Percentiles rank a stretch among this genome's conserved stretches.
Conservation (phyloP, 345 rosid species). For the Populus simonii region DNA sequence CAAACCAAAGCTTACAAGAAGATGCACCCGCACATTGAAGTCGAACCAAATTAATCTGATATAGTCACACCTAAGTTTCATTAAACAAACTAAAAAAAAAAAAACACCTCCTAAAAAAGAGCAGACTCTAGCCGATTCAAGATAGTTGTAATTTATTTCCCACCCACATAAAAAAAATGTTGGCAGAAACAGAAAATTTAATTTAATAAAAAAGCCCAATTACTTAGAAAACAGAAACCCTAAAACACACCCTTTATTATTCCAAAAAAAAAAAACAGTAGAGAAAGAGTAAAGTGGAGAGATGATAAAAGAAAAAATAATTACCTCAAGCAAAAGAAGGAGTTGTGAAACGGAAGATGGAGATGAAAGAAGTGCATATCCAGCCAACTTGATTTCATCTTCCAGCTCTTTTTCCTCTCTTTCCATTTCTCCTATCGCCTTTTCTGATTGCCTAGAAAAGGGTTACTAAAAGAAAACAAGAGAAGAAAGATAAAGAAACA, state of each 20-base stretch:
- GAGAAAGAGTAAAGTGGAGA: background rate
- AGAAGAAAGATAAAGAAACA: too few relatives aligned
- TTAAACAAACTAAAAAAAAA: background rate
- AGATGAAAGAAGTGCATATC: conserved; percentile 5
- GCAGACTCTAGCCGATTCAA: background rate
- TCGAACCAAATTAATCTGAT: background rate
- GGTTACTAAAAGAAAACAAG: background rate
- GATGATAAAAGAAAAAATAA: background rate
- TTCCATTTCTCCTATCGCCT: background rate
- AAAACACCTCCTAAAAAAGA: too few relatives aligned
- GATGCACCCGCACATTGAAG: background rate
- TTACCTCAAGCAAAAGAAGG: background rate
- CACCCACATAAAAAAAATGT: too few relatives aligned
- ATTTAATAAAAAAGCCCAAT: too few relatives aligned
- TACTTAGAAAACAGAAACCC: too few relatives aligned
- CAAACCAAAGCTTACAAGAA: background rate
- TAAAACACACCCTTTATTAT: background rate
- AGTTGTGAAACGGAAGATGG: background rate
- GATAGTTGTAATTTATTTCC: background rate
- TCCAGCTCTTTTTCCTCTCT: background rate
- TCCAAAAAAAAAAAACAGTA: background rate
- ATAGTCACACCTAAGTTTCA: background rate
- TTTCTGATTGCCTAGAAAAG: background rate
- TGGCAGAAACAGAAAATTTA: too few relatives aligned
- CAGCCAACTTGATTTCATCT: background rate